phyloP scores from a whole-genome alignment of 2,329 filamentous ascomycete genomes.

The Aschersonia sp. region DNA sequence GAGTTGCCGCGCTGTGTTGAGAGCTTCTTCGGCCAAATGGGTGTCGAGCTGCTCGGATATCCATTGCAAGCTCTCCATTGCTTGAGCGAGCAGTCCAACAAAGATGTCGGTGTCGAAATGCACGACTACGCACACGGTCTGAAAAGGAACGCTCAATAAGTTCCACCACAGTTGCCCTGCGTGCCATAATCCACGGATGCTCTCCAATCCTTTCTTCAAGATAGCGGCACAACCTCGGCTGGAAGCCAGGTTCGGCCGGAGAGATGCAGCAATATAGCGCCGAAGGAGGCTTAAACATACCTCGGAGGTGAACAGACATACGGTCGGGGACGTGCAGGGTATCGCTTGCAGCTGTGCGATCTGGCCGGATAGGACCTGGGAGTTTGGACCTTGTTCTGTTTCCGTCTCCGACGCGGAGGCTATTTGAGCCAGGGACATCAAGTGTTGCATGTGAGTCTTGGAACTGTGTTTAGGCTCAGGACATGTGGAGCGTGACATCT shows the following conservation, averaged over 20 bases:
- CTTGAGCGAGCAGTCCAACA: constrained; percentile 4
- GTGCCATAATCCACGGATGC: neutral
- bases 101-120: constrained; percentile 2
- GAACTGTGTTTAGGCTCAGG: neutral
- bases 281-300: neutral
- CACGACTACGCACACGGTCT: constrained; percentile 4
- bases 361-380: neutral
- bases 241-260: neutral
- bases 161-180: neutral
- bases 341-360: neutral
- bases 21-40: constrained; percentile 6
- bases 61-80: constrained; percentile 2
- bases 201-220: neutral
- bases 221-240: neutral
- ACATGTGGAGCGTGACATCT: neutral
- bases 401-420: neutral
- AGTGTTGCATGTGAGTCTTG: neutral
- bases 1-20: constrained; percentile 3
- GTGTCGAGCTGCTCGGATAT: constrained; percentile 3
- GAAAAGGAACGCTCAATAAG: constrained; percentile 1
- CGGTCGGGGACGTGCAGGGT: neutral
- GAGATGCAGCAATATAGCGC: neutral
- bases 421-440: constrained; percentile 1
- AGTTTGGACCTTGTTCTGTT: neutral
- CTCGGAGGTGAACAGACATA: neutral